A percentile compares a stretch with the other conserved stretches of the same genome.
Conservation (phyloP, 768 basidiomycete genomes). For the Mycena sanguinolenta region DNA sequence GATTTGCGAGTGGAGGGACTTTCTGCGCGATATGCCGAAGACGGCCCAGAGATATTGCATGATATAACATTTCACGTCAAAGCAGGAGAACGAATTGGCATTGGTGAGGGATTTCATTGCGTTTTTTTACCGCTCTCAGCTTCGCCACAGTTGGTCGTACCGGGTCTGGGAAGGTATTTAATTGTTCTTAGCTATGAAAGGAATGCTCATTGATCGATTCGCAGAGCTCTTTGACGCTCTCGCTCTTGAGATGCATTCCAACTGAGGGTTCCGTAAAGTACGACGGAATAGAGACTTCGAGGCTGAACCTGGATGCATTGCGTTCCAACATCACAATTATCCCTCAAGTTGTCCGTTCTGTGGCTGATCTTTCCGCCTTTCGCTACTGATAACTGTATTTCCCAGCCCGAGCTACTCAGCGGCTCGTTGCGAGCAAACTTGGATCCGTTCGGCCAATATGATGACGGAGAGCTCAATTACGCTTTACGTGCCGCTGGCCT, state of each 20-base stretch:
- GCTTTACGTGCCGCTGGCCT: slow-evolving; percentile 54
- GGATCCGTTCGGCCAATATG: slow-evolving; percentile 61
- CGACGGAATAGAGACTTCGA: slow-evolving; percentile 55
- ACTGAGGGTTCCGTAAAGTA: slow-evolving; percentile 47
- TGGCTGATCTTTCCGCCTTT: neutral
- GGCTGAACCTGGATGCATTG: slow-evolving; percentile 59
- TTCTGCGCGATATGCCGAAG: slow-evolving; percentile 52
- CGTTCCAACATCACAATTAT: slow-evolving; percentile 61
- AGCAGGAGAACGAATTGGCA: slow-evolving; percentile 61
- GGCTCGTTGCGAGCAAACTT: slow-evolving; percentile 60
- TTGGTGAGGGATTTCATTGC: slow-evolving; percentile 47
- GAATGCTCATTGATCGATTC: neutral
- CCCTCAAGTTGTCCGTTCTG: slow-evolving; percentile 40
- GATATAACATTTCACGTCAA: slow-evolving; percentile 53
- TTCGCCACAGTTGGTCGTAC: slow-evolving; percentile 39
- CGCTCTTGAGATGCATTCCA: slow-evolving; percentile 60
- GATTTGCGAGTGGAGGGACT: slow-evolving; percentile 56
- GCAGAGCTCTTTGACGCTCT: slow-evolving; percentile 68
- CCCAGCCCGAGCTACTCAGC: slow-evolving; percentile 51
- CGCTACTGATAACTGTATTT: neutral
- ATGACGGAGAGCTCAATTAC: slow-evolving; percentile 53
- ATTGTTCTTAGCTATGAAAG: neutral
- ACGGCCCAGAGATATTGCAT: slow-evolving; percentile 27
- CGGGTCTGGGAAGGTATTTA: slow-evolving; percentile 36
- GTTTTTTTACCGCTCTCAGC: neutral